These are phyloP conservation scores for Irpex lacteus DNA, from an alignment of 1,284 basidiomycete genomes.

Conservation along the genomic window DNA sequence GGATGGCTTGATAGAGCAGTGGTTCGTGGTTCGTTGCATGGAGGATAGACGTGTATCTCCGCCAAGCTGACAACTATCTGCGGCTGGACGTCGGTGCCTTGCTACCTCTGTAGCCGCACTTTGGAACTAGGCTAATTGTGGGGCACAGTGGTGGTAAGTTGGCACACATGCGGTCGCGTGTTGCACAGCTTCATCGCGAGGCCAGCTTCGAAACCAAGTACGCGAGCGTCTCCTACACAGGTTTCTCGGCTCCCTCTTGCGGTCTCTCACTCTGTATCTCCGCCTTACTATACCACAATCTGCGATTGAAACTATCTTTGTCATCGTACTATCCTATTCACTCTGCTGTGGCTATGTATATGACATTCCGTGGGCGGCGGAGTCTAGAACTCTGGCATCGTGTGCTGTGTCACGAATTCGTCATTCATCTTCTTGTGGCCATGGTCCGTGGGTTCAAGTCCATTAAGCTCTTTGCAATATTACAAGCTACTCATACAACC, in stretches of 20 bases:
- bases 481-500: conserved; percentile 35
- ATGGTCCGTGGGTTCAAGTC: too few relatives aligned
- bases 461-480: not conserved
- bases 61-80: not conserved
- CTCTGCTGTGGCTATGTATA: not conserved
- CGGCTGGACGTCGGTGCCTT: not conserved
- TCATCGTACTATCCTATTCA: not conserved
- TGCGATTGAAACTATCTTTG: not conserved
- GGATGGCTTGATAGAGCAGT: not conserved
- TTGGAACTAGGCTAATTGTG: not conserved
- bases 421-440: not conserved
- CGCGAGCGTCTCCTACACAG: not conserved
- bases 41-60: not conserved
- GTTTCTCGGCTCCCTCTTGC: not conserved
- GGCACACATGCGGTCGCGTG: not conserved
- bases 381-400: not conserved
- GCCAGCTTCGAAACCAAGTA: not conserved
- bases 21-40: not conserved
- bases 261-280: not conserved
- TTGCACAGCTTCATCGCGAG: not conserved
- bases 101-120: not conserved
- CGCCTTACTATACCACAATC: not conserved
- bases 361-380: not conserved
- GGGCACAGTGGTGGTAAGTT: not conserved
- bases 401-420: not conserved